Evolutionary conservation across 176 grass and related monocot species (phyloP), one percentile per base, ranked within the genome.

Genomic region (Oryza longistaminata): DNA sequence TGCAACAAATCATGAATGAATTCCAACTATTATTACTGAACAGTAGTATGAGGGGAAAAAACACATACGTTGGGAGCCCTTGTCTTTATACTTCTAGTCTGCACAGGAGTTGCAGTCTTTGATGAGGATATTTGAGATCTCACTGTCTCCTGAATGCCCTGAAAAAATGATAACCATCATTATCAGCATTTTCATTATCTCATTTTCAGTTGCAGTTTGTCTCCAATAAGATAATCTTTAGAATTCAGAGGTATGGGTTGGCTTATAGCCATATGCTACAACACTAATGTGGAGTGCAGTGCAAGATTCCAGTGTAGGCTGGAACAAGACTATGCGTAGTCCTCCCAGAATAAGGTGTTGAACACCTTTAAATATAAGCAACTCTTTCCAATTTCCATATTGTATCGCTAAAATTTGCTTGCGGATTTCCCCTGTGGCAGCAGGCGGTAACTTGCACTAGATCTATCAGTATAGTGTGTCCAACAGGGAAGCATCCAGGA

Each of bases 21-120:
- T 44, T 73, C 2, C 15, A 78, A 60, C 6, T 27, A 34, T 45
- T 79, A 24, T 29, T 21, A 58, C 52, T 66, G 25, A 35, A 13
- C 7, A 66, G 14, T 48, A 60, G 53, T 9, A 76, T 79, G 66
- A 68, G 15, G 1, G 25, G 21, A 21, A 33, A 73, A 26, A 82
- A 21, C 2, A 12, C 66, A 46, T 88, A 97, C 94, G 46, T 85
- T 88, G 77, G 83, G 79, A 86, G 78, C 72, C 69, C 37, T 79
- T 22, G 43, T 82, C 83, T 84, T 88, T 49, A 61, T 21, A 44
- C 50, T 92, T 81, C 60, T 64, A 0, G 37, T 73, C n/a, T 22
- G 77, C 16, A 21, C 22, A 68, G 75, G 42, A 76, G 82, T 44
- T 42, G 25, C 9, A 52, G 62, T 92, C 37, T 85, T 92, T 70